Evolutionary conservation across 768 basidiomycete genomes (phyloP).

Genomic region (Serendipita sp.): DNA sequence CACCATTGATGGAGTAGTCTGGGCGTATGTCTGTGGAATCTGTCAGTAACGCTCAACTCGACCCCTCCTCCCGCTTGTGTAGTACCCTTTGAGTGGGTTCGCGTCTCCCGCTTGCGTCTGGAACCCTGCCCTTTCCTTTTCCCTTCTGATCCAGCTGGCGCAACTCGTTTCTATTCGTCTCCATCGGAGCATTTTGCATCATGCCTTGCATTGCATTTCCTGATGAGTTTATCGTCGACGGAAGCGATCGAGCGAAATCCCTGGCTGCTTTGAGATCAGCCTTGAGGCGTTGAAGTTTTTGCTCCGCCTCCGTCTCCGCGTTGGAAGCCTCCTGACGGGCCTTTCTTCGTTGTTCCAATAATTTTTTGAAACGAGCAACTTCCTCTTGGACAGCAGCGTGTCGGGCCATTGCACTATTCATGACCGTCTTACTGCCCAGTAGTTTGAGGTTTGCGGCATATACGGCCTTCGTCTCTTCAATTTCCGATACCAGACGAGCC

Average conservation of each 20-base stretch:
- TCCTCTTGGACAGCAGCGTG: constrained; percentile 14
- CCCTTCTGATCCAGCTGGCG: too few relatives aligned
- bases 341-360: neutral
- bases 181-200: too few relatives aligned
- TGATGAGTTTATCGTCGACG: too few relatives aligned
- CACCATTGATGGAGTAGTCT: neutral
- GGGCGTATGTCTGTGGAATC: neutral
- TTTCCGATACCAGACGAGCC: neutral
- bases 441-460: constrained; percentile 36
- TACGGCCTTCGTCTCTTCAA: constrained; percentile 21
- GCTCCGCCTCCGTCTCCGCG: constrained; percentile 10
- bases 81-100: too few relatives aligned
- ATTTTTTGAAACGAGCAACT: neutral
- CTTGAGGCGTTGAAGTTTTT: neutral
- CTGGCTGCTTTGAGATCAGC: neutral
- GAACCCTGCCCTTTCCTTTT: too few relatives aligned
- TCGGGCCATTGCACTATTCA: constrained; percentile 23
- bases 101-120: too few relatives aligned
- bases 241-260: neutral
- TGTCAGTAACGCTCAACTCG: too few relatives aligned
- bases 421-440: constrained; percentile 27
- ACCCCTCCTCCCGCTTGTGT: too few relatives aligned
- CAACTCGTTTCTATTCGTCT: too few relatives aligned
- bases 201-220: too few relatives aligned
- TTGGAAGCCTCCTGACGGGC: constrained; percentile 1